Conservation (phyloP, 2,329 filamentous ascomycete species). For the Cladorrhinum sp. region DNA sequence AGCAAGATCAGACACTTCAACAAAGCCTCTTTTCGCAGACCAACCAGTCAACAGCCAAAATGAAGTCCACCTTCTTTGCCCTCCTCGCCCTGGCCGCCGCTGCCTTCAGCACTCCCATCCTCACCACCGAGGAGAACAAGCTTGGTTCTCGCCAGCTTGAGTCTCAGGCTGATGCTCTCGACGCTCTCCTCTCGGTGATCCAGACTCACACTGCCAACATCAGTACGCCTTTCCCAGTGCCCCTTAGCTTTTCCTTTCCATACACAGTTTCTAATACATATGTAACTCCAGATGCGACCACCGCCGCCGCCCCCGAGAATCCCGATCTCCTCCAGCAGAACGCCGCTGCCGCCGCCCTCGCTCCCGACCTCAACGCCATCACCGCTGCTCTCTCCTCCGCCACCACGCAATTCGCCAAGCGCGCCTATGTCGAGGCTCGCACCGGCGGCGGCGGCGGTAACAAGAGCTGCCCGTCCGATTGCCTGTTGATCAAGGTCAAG, state of each 20-base stretch:
- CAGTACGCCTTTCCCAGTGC: constrained; percentile 25
- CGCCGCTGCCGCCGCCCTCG: constrained; percentile 23
- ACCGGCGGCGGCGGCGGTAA: constrained; percentile 4
- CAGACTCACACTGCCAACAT: constrained; percentile 29
- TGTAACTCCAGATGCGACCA: constrained; percentile 24
- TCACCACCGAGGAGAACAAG: constrained; percentile 14
- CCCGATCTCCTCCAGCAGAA: constrained; percentile 23
- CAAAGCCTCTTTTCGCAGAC: neutral
- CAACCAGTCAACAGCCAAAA: constrained; percentile 17
- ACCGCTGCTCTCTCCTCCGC: constrained; percentile 25
- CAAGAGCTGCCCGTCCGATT: constrained; percentile 18
- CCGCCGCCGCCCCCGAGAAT: constrained; percentile 22
- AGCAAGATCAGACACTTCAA: neutral
- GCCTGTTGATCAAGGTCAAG: constrained; percentile 26
- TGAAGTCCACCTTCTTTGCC: constrained; percentile 28
- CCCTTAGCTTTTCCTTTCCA: neutral
- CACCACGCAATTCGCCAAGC: constrained; percentile 26
- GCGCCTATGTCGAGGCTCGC: constrained; percentile 14
- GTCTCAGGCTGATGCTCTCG: constrained; percentile 23
- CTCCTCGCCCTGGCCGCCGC: constrained; percentile 26
- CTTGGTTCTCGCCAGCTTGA: constrained; percentile 22
- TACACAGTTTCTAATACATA: neutral
- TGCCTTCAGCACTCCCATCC: constrained; percentile 23
- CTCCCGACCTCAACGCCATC: constrained; percentile 28
- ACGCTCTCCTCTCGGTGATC: constrained; percentile 24